Evolutionary conservation across 148 eudicot species (phyloP), one percentile per base, ranked within the genome.

Genomic region (Dianthus caryophyllus): DNA sequence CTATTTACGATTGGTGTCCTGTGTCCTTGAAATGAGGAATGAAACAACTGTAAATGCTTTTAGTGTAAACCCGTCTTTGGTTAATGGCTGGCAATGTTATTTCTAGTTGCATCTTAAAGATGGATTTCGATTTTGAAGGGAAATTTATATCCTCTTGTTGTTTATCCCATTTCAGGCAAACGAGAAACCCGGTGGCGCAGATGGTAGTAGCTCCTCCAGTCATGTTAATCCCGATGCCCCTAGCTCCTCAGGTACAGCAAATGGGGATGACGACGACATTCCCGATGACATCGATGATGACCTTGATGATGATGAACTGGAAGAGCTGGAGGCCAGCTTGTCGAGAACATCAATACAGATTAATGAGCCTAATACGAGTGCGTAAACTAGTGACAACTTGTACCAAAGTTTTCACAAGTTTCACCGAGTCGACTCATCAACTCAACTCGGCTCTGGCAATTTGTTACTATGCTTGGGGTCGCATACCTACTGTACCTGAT

Each of bases 301-400:
- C 63, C 75, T 87, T 30, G 87, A 87, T 55, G 55, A 71, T 36
- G 93, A 87, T 30, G 89, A 87, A 61, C 73, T 87, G 66, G 81
- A 85, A 60, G 93, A 85, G 77, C 87, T 87, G 66, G 92, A 87
- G 80, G 88, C 88, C 55, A 87, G 88, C 73, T 75, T 87, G 60
- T 79, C 93, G 1, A 81, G 67, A 74, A 67, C 87, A 30, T 83
- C 89, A 0, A 71, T 87, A 50, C 79, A 81, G 60, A 87, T 82
- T 52, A 84, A 73, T 2, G 87, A 87, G 73, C 85, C 87, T 10
- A 74, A 79, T 9, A 5, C 71, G 16, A 51, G 67, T 65, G 77
- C 69, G 12, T 76, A 76, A 76, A 56, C 39, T 9, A 15, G 21
- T 4, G 65, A 36, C 8, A 30, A 61, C 29, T 39, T 13, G 41